Conservation (phyloP, 139 green algal species). For the Pleodorina starrii region DNA sequence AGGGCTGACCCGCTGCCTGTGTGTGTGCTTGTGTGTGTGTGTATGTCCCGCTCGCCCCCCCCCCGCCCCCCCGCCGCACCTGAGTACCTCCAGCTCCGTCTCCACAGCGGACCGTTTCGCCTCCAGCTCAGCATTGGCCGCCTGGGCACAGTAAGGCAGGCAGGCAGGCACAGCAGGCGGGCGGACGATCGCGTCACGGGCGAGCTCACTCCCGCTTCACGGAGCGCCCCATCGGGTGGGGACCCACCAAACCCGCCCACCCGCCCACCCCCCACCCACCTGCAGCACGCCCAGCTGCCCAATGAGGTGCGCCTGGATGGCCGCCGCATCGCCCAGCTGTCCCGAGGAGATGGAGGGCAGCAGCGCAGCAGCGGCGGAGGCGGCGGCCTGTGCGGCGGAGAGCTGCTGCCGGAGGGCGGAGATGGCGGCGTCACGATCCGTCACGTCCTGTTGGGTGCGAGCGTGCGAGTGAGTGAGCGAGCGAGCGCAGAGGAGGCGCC, state of each 20-base stretch:
- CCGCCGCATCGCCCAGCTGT: constrained; percentile 7
- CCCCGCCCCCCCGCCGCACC: too few relatives aligned
- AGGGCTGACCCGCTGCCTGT: too few relatives aligned
- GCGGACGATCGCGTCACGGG: background rate
- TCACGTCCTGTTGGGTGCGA: constrained; percentile 40
- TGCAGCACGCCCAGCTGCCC: constrained; percentile 38
- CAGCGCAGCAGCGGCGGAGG: background rate
- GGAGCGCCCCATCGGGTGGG: too few relatives aligned
- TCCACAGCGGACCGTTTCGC: background rate
- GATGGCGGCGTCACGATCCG: constrained; percentile 10
- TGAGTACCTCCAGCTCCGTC: constrained; percentile 38
- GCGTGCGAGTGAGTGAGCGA: too few relatives aligned
- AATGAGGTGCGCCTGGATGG: constrained; percentile 21
- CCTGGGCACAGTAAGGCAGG: too few relatives aligned
- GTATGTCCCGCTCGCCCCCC: too few relatives aligned
- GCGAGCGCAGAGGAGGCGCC: too few relatives aligned
- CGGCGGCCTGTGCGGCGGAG: constrained; percentile 1
- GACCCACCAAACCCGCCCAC: too few relatives aligned
- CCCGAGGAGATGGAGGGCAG: constrained; percentile 14
- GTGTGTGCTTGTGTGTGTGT: too few relatives aligned
- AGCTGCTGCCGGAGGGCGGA: constrained; percentile 13
- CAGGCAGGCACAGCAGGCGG: too few relatives aligned
- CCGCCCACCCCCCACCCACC: too few relatives aligned
- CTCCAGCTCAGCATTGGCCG: constrained; percentile 33
- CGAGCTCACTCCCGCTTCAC: too few relatives aligned